These are phyloP conservation scores for Gossypium australe DNA, from an alignment of 345 rosid genomes.

Conservation along the genomic window DNA sequence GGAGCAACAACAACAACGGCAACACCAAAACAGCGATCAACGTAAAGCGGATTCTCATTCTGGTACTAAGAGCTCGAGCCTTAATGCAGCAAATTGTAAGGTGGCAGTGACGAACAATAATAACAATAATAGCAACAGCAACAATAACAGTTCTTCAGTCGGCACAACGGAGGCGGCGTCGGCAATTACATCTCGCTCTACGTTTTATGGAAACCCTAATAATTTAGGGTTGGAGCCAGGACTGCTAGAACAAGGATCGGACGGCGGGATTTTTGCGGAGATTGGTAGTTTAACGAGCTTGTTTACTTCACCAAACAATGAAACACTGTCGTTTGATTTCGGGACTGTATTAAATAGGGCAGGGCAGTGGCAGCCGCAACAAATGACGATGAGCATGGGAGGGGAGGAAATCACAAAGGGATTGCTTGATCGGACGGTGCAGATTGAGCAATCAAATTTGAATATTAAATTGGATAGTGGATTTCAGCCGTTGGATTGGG, in stretches of 20 bases:
- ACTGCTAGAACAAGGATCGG: slow-evolving; percentile 50
- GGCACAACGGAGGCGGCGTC: slow-evolving; percentile 37
- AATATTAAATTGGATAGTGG: slow-evolving; percentile 29
- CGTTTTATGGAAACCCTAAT: slow-evolving; percentile 17
- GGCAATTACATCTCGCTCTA: slow-evolving; percentile 36
- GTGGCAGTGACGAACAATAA: slow-evolving; percentile 14
- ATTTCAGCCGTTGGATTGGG: slow-evolving; percentile 84
- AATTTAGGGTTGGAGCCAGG: slow-evolving; percentile 42
- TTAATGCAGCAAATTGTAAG: slow-evolving; percentile 47
- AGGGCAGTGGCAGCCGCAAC: slow-evolving; percentile 24
- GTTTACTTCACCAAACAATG: slow-evolving; percentile 41
- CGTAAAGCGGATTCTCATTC: slow-evolving; percentile 45
- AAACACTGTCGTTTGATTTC: slow-evolving; percentile 48
- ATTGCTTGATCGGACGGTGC: slow-evolving; percentile 45
- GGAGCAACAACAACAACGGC: slow-evolving; percentile 4
- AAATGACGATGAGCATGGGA: slow-evolving; percentile 17
- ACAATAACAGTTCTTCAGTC: background rate
- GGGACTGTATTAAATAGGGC: slow-evolving; percentile 29
- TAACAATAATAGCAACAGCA: background rate
- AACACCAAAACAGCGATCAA: slow-evolving; percentile 10
- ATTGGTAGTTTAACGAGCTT: slow-evolving; percentile 53
- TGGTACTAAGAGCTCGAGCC: slow-evolving; percentile 77
- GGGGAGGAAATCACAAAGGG: slow-evolving; percentile 32
- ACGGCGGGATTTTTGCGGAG: slow-evolving; percentile 62
- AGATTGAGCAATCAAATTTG: slow-evolving; percentile 28